phyloP scores from a whole-genome alignment of 2,329 filamentous ascomycete species.

The Aphanocladium album region DNA sequence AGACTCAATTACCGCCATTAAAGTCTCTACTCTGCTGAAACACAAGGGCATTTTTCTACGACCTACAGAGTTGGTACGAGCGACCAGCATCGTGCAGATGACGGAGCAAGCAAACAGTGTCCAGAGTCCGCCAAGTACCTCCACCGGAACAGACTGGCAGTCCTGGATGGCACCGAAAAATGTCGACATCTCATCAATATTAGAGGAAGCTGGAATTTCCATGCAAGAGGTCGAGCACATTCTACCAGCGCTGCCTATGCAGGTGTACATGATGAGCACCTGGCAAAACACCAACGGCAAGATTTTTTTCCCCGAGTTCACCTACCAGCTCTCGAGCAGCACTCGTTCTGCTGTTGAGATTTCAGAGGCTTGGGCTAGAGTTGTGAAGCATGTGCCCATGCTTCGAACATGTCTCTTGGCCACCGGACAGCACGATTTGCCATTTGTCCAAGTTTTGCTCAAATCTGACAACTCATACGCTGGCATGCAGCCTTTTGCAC shows the following conservation, averaged over 20 bases:
- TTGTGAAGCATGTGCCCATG: constrained; percentile 55
- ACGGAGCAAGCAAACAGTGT: constrained; percentile 26
- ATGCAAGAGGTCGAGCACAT: constrained; percentile 46
- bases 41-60: constrained; percentile 57
- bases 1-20: constrained; percentile 89
- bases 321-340: constrained; percentile 46
- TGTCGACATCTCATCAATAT: constrained; percentile 34
- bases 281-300: constrained; percentile 65
- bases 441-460: constrained; percentile 61
- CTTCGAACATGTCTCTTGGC: constrained; percentile 64
- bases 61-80: constrained; percentile 66
- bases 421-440: constrained; percentile 39
- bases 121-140: not conserved
- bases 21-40: constrained; percentile 66
- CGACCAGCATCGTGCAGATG: constrained; percentile 62
- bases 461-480: constrained; percentile 11
- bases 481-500: constrained; percentile 20
- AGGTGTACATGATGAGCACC: constrained; percentile 72
- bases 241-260: constrained; percentile 69
- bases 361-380: constrained; percentile 53
- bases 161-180: constrained; percentile 28
- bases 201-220: constrained; percentile 37
- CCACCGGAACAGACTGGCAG: not conserved
- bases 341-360: constrained; percentile 38
- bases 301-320: constrained; percentile 72